phyloP scores from a whole-genome alignment of 352 stramenopile genomes.

The Phytophthora chlamydospora region DNA sequence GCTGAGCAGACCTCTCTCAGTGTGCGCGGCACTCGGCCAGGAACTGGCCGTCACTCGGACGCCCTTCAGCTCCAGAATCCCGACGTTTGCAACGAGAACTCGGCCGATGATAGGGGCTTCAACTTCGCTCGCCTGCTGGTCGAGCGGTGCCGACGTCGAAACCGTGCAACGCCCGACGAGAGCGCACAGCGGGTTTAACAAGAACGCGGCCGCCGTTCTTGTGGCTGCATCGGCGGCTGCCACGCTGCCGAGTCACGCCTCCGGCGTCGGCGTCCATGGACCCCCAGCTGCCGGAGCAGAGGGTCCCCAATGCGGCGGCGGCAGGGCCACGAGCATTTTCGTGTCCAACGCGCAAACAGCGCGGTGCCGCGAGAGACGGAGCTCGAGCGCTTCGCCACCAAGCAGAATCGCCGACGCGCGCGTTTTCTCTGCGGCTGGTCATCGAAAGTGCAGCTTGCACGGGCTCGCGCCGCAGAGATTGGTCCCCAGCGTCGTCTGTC shows the following conservation, averaged over 20 bases:
- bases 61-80: too few relatives aligned
- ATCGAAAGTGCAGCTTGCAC: neutral
- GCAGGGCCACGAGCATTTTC: constrained; percentile 30
- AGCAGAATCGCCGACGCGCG: constrained; percentile 10
- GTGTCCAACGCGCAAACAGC: constrained; percentile 29
- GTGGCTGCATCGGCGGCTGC: constrained; percentile 14
- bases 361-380: constrained; percentile 10
- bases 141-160: neutral
- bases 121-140: too few relatives aligned
- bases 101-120: too few relatives aligned
- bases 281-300: neutral
- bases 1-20: too few relatives aligned
- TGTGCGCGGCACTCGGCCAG: too few relatives aligned
- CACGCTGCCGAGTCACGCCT: constrained; percentile 22
- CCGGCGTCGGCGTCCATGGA: constrained; percentile 1
- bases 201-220: constrained; percentile 8
- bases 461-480: constrained; percentile 6
- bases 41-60: too few relatives aligned
- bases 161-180: neutral
- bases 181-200: too few relatives aligned
- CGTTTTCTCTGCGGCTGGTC: constrained; percentile 25
- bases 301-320: constrained; percentile 10
- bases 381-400: constrained; percentile 5
- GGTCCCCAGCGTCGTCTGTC: constrained; percentile 21
- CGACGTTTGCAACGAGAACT: too few relatives aligned